phyloP scores from a whole-genome alignment of 2,329 filamentous ascomycete species.

The Boeremia lycopersici region DNA sequence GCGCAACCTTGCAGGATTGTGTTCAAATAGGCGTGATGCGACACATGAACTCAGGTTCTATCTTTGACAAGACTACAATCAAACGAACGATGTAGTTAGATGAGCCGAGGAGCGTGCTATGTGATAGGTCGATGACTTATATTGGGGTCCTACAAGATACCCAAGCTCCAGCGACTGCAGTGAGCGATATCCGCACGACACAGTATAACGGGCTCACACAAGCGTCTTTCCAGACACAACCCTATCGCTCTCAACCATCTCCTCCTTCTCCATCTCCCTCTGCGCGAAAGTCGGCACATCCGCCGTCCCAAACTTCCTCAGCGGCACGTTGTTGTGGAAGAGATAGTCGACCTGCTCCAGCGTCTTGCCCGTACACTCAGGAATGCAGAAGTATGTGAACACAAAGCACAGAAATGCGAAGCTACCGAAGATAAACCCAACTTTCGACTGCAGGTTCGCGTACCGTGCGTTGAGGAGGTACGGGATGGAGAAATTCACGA shows the following conservation, averaged over 20 bases:
- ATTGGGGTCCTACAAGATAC: no score
- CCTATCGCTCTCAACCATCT: background rate
- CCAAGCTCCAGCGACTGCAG: background rate
- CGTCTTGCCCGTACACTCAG: background rate
- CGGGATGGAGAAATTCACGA: background rate
- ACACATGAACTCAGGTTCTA: no score
- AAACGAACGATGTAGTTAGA: no score
- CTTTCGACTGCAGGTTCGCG: background rate
- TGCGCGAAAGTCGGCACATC: background rate
- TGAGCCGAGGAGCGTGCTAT: no score
- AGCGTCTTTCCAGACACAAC: background rate
- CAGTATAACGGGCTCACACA: background rate
- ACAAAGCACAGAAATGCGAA: background rate
- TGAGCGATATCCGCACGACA: background rate
- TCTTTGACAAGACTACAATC: no score
- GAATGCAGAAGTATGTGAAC: background rate
- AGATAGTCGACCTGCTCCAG: background rate
- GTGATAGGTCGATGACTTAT: no score
- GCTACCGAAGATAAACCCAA: background rate
- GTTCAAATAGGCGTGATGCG: no score
- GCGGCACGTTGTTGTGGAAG: background rate
- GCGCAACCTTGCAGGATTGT: no score
- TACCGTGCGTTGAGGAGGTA: background rate
- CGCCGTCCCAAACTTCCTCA: background rate
- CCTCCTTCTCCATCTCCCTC: background rate